Evolutionary conservation across 2,329 filamentous ascomycete genomes (phyloP), one percentile per base, ranked within the genome.

Genomic region (Tothia fuscella): DNA sequence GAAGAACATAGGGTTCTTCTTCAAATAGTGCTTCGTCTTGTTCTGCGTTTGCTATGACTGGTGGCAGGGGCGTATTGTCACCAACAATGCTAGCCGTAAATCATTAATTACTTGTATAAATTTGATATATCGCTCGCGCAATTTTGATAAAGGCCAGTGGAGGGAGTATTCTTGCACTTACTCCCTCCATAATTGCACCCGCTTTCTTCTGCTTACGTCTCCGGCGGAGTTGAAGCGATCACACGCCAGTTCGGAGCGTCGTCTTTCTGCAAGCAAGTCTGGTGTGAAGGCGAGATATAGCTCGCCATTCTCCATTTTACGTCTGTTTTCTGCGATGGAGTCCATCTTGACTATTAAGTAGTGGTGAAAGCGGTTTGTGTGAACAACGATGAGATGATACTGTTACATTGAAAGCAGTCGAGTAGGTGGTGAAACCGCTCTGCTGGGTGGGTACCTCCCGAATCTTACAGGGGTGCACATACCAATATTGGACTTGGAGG

Each of bases 271-370:
- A 2, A 73, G 60, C 3, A 91, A 74, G 25, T 81, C 72, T 0
- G 82, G 79, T 1, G 74, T 74, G 53, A 88, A 88, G 31, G 81
- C 76, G 50, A 78, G 72, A 58, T 86, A 88, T 9, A 89, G 69
- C 56, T 89, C 77, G 37, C 81, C 81, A 12, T 68, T 65, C 36
- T 64, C 59, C 78, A 84, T 85, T 34, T 54, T 56, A 32, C 53
- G 50, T 48, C 56, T 60, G 49, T 63, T 63, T 40, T 61, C 58
- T 6, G 17, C 39, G 5, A 25, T 29, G 39, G 33, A 29, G n/a
- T 25, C 22, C 35, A 37, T 37, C 4, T 26, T 29, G 9, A n/a
- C n/a, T 29, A 29, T 29, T n/a, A n/a, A n/a, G n/a, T n/a, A n/a
- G n/a, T n/a, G n/a, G n/a, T n/a, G n/a, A n/a, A n/a, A n/a, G n/a